Evolutionary conservation across 2,329 filamentous ascomycete genomes (phyloP), one percentile per base, ranked within the genome.

Genomic region (Pseudophaeomoniella oleicola): DNA sequence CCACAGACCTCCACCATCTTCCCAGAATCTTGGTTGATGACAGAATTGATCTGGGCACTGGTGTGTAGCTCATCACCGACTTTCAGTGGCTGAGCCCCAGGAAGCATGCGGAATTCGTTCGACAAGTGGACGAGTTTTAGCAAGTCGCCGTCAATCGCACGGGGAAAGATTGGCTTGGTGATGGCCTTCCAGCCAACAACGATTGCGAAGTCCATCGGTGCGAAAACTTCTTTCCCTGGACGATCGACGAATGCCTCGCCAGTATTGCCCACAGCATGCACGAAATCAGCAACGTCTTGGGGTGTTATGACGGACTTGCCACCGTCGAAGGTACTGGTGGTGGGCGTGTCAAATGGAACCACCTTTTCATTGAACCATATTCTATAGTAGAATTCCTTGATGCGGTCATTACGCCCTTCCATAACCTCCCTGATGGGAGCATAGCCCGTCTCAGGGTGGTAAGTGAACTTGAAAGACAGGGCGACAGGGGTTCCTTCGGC

Each of bases 1-100:
- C 90, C 90, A 52, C 87, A 94, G n/a, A 98, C 88, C 62, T 98
- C 92, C 13, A 98, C 92, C 87, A 98, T 94, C 71, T 98, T 98
- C 34, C 90, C 90, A 41, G 90, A 86, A 11, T 94, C 86, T 59
- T 98, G 87, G 65, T 96, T 98, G 66, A 98, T 81, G 51, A 98
- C 86, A 12, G 90, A 86, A 50, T 98, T 96, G 64, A 98, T 83
- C 57, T 92, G 86, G 31, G 90, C 90, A 38, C 84, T 93, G 3
- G 90, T 96, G 43, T 85, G 78, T 14, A 98, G 74, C 43, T 87
- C 75, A 55, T 98, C 90, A 18, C 86, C 90, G 65, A 93, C 94
- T 72, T 94, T 92, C 42, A 98, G 65, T 12, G 90, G 88, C 55
- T 94, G 78, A 1, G 88, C 90, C 38, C 92, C 90, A 18, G 90